Base-by-base conservation (phyloP, 2,329 filamentous ascomycete species). In the Sporothrix sp. region DNA sequence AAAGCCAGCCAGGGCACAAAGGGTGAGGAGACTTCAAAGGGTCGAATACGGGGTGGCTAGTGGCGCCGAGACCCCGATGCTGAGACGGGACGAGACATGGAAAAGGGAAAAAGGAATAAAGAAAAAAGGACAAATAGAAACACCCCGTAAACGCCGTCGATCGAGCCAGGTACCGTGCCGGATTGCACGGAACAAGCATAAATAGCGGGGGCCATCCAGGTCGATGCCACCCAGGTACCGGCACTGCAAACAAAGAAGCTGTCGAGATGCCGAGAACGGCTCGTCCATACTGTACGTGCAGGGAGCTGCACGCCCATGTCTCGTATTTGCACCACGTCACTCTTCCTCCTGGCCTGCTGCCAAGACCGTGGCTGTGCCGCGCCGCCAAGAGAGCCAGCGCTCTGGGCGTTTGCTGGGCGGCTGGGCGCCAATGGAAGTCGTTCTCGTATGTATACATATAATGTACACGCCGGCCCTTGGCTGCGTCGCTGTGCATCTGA, bases 371-470 rank as follows among this genome's bases (percentile, higher is more conserved):
- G 33, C 45, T 28, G 14, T 18, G 10, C 21, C 30, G 33, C 16
- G 25, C 33, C 33, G 45, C 44, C 45, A 48, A 48, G 45, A 35
- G 23, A 35, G 33, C 27, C 45, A 33, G 33, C 23, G 23, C 35
- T 48, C 43, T 45, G 30, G 43, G 43, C 43, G 30, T 45, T 45
- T 20, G 30, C 45, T 48, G 45, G 45, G 45, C 45, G 18, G 9
- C 44, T 47, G 44, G 32, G 44, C 44, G 42, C 42, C 42, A 33
- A 45, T 40, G 2, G 36, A 28, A n/a, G n/a, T n/a, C n/a, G n/a
- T n/a, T n/a, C n/a, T 36, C 11, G n/a, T 8, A 18, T n/a, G n/a
- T n/a, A n/a, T n/a, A n/a, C n/a, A n/a, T n/a, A n/a, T n/a, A n/a
- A n/a, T n/a, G n/a, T n/a, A n/a, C n/a, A n/a, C n/a, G n/a, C n/a